These are phyloP conservation scores for Penicillium crystallinum DNA, from an alignment of 495 filamentous ascomycete species.

Conservation along the genomic window DNA sequence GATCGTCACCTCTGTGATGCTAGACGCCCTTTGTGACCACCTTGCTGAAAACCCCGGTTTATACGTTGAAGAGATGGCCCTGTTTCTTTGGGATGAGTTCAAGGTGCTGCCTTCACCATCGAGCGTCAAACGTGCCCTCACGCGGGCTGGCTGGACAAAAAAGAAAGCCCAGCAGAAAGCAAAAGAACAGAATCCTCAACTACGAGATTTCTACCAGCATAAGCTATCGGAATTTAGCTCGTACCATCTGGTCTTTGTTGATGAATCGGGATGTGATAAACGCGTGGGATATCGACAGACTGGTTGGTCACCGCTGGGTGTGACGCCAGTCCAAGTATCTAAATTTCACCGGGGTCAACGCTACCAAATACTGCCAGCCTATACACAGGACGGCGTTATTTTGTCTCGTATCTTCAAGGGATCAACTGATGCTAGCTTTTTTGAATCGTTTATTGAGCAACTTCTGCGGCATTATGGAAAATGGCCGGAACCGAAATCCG, in stretches of 20 bases:
- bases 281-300: slow-evolving; percentile 18
- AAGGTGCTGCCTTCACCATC: no score
- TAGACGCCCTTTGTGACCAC: background rate
- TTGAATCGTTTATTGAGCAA: slow-evolving; percentile 36
- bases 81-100: no score
- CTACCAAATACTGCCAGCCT: slow-evolving; percentile 35
- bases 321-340: slow-evolving; percentile 24
- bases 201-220: no score
- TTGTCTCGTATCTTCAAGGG: slow-evolving; percentile 27
- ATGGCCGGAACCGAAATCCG: slow-evolving; percentile 24
- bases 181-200: no score
- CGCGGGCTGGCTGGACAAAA: no score
- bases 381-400: slow-evolving; percentile 28
- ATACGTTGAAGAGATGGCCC: no score
- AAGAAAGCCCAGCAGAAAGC: no score
- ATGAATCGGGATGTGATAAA: slow-evolving; percentile 31
- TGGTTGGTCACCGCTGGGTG: slow-evolving; percentile 24
- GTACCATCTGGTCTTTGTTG: slow-evolving; percentile 28
- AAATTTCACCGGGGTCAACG: slow-evolving; percentile 24
- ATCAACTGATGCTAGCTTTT: slow-evolving; percentile 27
- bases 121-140: no score
- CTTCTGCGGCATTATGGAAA: slow-evolving; percentile 26
- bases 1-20: no score
- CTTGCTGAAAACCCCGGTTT: background rate
- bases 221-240: slow-evolving; percentile 26